phyloP scores from a whole-genome alignment of 1,284 basidiomycete species.

The Inonotus hispidus region DNA sequence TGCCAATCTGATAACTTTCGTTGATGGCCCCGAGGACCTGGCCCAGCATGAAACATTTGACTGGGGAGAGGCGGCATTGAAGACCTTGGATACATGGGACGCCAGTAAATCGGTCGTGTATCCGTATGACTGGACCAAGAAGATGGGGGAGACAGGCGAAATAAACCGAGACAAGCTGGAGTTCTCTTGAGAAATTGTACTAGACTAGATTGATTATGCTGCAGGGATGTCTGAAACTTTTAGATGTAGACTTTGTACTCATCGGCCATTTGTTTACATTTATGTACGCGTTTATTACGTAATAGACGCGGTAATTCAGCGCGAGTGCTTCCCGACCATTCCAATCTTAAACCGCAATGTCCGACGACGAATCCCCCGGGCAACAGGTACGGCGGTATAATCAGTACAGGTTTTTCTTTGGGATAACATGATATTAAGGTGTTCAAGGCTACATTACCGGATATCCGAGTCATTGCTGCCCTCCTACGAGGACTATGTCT shows the following conservation, averaged over 20 bases:
- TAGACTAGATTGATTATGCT: no score
- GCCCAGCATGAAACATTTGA: conserved; percentile 56
- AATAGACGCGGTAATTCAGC: neutral
- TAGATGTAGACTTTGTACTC: no score
- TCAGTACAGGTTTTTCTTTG: neutral
- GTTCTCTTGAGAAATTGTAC: neutral
- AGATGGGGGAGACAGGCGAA: neutral
- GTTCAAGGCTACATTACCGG: conserved; percentile 16
- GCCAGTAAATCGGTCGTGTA: conserved; percentile 23
- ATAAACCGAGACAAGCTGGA: neutral
- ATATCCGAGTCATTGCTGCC: conserved; percentile 14
- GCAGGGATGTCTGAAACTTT: no score
- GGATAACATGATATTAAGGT: neutral
- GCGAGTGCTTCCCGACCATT: neutral
- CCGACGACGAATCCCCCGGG: neutral
- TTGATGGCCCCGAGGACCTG: conserved; percentile 61
- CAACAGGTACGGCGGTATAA: neutral
- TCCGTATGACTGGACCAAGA: conserved; percentile 17
- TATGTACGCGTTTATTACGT: conserved; percentile 7
- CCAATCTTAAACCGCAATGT: conserved; percentile 3
- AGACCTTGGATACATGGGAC: conserved; percentile 63
- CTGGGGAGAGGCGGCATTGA: conserved; percentile 72
- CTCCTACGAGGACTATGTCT: conserved; percentile 18
- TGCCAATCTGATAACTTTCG: conserved; percentile 56
- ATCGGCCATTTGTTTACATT: neutral